Evolutionary conservation across 352 stramenopile genomes (phyloP).

Genomic region (Achlya hypogyna): DNA sequence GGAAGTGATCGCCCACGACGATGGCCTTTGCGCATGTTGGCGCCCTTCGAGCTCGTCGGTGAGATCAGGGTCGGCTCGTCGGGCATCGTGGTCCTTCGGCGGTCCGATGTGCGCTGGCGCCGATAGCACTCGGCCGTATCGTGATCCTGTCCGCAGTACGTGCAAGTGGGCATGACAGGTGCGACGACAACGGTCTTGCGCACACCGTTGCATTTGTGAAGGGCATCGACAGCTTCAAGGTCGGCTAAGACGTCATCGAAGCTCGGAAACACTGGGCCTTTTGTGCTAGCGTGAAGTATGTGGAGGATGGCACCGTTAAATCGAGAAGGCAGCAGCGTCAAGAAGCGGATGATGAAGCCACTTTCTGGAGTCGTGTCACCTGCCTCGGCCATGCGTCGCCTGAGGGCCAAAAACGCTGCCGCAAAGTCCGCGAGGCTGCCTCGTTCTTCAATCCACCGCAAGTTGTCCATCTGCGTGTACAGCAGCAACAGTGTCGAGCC

Average conservation of each 20-base stretch:
- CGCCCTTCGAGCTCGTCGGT: too few relatives aligned
- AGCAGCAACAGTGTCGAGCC: background rate
- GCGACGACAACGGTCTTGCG: background rate
- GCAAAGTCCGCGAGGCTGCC: background rate
- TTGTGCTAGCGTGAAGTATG: conserved; percentile 1
- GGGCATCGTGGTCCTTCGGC: background rate
- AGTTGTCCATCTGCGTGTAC: background rate
- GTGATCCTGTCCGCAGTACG: background rate
- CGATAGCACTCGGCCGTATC: background rate
- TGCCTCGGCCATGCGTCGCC: background rate
- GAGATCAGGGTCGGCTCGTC: background rate
- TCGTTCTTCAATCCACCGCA: background rate
- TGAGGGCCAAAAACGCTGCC: background rate
- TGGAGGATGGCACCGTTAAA: background rate
- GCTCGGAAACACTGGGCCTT: background rate
- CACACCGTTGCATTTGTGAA: background rate
- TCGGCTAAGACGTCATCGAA: background rate
- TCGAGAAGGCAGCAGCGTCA: background rate
- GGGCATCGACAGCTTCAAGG: background rate
- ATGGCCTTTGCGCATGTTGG: background rate
- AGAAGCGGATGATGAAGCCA: background rate
- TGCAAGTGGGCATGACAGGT: background rate
- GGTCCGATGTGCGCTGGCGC: background rate
- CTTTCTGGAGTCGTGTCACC: background rate
- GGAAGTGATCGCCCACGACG: background rate